Evolutionary conservation across 768 basidiomycete genomes (phyloP), one percentile per base, ranked within the genome.

Genomic region (Leccinum boreale): DNA sequence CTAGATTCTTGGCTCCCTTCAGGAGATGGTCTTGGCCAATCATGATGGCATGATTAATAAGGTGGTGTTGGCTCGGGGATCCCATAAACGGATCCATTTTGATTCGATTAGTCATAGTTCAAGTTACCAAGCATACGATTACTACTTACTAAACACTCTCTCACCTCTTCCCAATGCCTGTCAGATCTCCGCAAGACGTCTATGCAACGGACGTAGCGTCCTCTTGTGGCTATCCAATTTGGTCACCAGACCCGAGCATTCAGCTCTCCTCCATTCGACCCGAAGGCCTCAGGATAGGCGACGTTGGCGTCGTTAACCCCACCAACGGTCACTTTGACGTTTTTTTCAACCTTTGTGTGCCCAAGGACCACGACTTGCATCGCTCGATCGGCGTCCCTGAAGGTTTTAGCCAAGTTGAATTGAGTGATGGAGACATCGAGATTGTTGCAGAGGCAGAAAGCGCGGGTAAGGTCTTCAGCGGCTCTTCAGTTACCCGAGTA

Each of bases 311-410:
- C n/a, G 57, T 78, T 21, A 67, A 29, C 12, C 66, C 72, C 3
- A 65, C 65, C 15, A 60, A 67, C 51, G 77, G 76, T 49, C 61
- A 59, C 7, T 78, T 79, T 33, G 70, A 72, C 52, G 70, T 73
- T 47, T 68, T 76, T 7, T 78, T 77, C 64, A 77, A 76, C 55
- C 67, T 78, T 8, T 74, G 71, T 44, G 53, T 72, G 2, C 65
- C 75, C 48, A 71, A 71, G 35, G 66, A 74, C 49, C 69, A 77
- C 33, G 51, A 54, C 2, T 64, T 58, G 7, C 57, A 62, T 21
- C 26, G 39, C 23, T 15, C 35, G 3, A 48, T 49, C 1, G 64
- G 67, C 10, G 67, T 76, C 14, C 74, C 78, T 0, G 65, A 62
- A 1, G 62, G 61, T 11, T 75, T 75, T 48, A 55, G 17, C 12